A percentile compares a stretch with the other conserved stretches of the same genome.
phyloP scores from a whole-genome alignment of 2,329 filamentous ascomycete species.

The Elsinoe fawcettii region DNA sequence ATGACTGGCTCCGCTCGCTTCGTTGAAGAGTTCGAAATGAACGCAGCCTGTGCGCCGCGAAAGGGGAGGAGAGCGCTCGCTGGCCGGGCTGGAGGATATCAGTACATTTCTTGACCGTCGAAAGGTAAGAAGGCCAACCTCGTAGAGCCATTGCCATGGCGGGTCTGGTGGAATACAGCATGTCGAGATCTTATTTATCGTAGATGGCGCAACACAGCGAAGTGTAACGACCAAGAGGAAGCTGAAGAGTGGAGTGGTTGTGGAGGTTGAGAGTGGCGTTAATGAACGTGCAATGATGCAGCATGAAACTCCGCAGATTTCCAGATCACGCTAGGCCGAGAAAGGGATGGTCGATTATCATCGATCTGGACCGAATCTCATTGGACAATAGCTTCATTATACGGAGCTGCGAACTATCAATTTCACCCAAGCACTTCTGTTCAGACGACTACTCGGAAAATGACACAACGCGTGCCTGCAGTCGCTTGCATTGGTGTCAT shows the following conservation, averaged over 20 bases:
- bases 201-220: slow-evolving; percentile 10
- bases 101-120: neutral
- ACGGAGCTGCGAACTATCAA: neutral
- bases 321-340: neutral
- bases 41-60: slow-evolving; percentile 51
- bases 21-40: slow-evolving; percentile 58
- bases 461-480: slow-evolving; percentile 52
- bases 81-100: slow-evolving; percentile 52
- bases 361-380: neutral
- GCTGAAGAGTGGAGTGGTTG: neutral
- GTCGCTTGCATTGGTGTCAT: slow-evolving; percentile 93
- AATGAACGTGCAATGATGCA: slow-evolving; percentile 17
- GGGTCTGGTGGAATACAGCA: slow-evolving; percentile 46
- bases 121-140: slow-evolving; percentile 35
- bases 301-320: neutral
- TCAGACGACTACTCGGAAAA: slow-evolving; percentile 21
- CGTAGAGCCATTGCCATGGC: slow-evolving; percentile 48
- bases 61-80: slow-evolving; percentile 55
- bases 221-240: no score
- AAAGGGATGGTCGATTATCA: neutral
- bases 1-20: slow-evolving; percentile 54
- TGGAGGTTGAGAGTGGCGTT: slow-evolving; percentile 1
- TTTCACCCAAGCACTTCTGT: neutral
- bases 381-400: neutral
- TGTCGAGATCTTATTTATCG: slow-evolving; percentile 24